A percentile compares a stretch with the other conserved stretches of the same genome.
phyloP scores from a whole-genome alignment of 139 green algal genomes.

The Desmodesmus armatus region DNA sequence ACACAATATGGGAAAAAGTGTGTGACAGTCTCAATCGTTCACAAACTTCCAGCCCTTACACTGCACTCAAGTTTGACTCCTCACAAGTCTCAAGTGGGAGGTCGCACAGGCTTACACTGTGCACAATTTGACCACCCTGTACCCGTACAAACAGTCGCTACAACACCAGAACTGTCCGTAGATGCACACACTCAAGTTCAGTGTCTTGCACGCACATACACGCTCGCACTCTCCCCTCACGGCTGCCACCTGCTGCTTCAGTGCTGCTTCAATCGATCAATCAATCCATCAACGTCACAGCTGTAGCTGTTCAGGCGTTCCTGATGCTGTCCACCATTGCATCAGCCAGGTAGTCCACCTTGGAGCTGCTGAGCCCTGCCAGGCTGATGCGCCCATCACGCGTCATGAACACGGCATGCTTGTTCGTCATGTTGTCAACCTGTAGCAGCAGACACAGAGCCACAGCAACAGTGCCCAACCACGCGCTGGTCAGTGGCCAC shows the following conservation, averaged over 20 bases:
- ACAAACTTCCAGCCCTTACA: no score
- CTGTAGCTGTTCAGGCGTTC: conserved; percentile 54
- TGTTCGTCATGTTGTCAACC: conserved; percentile 97
- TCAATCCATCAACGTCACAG: neutral
- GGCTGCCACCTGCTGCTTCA: neutral
- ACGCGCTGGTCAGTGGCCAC: neutral
- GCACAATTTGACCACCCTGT: no score
- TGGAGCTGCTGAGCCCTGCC: conserved; percentile 91
- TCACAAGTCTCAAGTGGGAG: no score
- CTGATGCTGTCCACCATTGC: conserved; percentile 93
- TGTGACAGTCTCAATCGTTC: no score
- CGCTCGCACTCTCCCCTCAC: neutral
- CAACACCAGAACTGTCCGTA: no score
- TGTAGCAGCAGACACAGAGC: conserved; percentile 44
- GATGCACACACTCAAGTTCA: no score
- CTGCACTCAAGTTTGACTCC: no score
- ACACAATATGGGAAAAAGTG: no score
- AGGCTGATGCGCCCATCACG: conserved; percentile 96
- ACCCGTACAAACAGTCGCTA: no score
- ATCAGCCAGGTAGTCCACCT: conserved; percentile 92
- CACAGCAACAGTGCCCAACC: neutral
- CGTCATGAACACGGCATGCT: conserved; percentile 97
- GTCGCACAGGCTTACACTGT: no score
- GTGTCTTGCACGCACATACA: no score
- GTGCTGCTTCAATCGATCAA: neutral